Evolutionary conservation across 495 filamentous ascomycete genomes (phyloP), one percentile per base, ranked within the genome.

Genomic region (Xylaria sp.): DNA sequence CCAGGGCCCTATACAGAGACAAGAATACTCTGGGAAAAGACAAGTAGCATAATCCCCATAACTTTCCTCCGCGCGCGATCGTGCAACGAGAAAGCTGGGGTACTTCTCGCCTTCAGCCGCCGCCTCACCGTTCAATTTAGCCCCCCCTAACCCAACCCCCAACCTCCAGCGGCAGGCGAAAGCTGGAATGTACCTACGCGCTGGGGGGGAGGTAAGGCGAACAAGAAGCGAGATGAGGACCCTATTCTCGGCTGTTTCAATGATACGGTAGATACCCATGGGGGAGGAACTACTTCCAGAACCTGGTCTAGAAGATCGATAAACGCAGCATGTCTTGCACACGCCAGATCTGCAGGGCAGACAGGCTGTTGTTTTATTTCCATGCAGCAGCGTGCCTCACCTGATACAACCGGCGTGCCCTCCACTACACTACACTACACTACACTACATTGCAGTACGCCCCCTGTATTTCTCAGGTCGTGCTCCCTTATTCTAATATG

Each of bases 171-270:
- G 19, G 21, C 43, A 63, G 44, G 41, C 46, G 57, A 53, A 53
- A 29, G 46, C 31, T 40, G 59, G 26, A n/a, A 37, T 11, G 44
- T 33, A n/a, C 21, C 48, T 63, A 24, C 48, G 48, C 35, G 44
- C 58, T 41, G 55, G 55, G 59, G 55, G 59, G 15, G 35, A 53
- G n/a, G 68, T 61, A 70, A 63, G 57, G 68, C 55, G 68, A 70
- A 52, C 58, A 21, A 63, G 46, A 69, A 61, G 57, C 67, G 67
- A 69, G 21, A 70, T 70, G 59, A 53, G 44, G 44, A 50, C 26
- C 53, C 24, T 61, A 69, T 41, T 53, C 21, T 69, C 68, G 40
- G 68, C 61, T 44, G 35, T 43, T 50, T 50, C 4, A 8, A 48
- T 26, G 41, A 24, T 17, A 46, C 21, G 26, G 41, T 31, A 26